Percentiles rank a stretch among this genome's conserved stretches.
These are phyloP conservation scores for Alternaria alternata DNA, from an alignment of 2,329 filamentous ascomycete genomes.

Conservation along the genomic window DNA sequence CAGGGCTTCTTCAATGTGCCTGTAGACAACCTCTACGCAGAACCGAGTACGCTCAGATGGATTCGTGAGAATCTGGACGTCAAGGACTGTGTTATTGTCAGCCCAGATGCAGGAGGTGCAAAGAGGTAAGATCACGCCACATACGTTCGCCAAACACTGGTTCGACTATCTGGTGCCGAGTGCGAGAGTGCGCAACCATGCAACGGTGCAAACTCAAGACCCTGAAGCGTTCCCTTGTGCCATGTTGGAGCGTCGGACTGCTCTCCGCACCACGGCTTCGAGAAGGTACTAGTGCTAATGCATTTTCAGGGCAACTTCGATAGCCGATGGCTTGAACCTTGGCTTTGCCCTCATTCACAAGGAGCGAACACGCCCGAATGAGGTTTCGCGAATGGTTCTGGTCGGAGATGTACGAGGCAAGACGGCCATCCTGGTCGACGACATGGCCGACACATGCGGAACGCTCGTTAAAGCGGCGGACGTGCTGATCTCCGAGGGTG, in stretches of 20 bases:
- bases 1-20: slow-evolving; percentile 94
- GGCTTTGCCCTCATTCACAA: slow-evolving; percentile 97
- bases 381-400: slow-evolving; percentile 93
- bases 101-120: slow-evolving; percentile 91
- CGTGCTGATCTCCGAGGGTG: slow-evolving; percentile 80
- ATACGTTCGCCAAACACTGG: background rate
- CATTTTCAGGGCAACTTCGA: slow-evolving; percentile 75
- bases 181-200: background rate
- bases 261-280: slow-evolving; percentile 1
- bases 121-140: slow-evolving; percentile 68
- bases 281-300: slow-evolving; percentile 22
- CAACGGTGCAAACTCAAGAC: slow-evolving; percentile 1
- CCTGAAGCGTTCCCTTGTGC: background rate
- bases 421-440: slow-evolving; percentile 94
- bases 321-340: slow-evolving; percentile 89
- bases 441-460: slow-evolving; percentile 97
- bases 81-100: slow-evolving; percentile 90
- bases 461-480: slow-evolving; percentile 88
- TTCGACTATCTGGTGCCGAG: background rate
- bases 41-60: slow-evolving; percentile 90
- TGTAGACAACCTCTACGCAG: slow-evolving; percentile 86
- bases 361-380: slow-evolving; percentile 88
- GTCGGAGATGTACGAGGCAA: slow-evolving; percentile 92
- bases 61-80: slow-evolving; percentile 85
- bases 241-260: slow-evolving; percentile 5